Evolutionary conservation across 306 rosid genomes (phyloP).

Genomic region (Begonia loranthoides): DNA sequence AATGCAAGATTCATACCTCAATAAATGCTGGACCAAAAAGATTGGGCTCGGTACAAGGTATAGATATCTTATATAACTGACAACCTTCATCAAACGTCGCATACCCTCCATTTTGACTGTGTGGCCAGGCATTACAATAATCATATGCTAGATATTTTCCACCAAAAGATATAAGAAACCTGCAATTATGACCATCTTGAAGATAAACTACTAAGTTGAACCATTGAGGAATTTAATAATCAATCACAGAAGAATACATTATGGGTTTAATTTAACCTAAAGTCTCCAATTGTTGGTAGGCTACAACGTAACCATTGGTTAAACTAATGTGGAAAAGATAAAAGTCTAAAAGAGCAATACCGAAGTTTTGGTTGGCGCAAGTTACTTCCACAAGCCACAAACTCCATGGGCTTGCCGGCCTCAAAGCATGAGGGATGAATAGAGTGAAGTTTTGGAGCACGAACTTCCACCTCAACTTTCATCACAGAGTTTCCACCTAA

Average conservation of each 20-base stretch:
- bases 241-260: too few relatives aligned
- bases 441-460: conserved; percentile 81
- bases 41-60: conserved; percentile 52
- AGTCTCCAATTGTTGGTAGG: too few relatives aligned
- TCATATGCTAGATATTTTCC: conserved; percentile 67
- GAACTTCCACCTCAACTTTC: conserved; percentile 38
- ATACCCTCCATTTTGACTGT: conserved; percentile 28
- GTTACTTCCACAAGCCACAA: conserved; percentile 89
- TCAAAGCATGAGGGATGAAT: conserved; percentile 81
- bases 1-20: conserved; percentile 40
- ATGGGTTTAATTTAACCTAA: too few relatives aligned
- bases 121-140: conserved; percentile 32
- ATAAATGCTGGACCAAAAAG: conserved; percentile 84
- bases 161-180: conserved; percentile 79
- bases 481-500: conserved; percentile 52
- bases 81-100: conserved; percentile 31
- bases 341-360: conserved; percentile 16
- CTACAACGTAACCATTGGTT: too few relatives aligned
- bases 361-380: conserved; percentile 74
- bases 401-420: conserved; percentile 95
- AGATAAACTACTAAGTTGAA: conserved; percentile 5
- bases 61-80: conserved; percentile 60
- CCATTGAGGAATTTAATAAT: too few relatives aligned
- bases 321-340: too few relatives aligned
- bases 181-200: conserved; percentile 28